Evolutionary conservation across 2,329 filamentous ascomycete genomes (phyloP), one percentile per base, ranked within the genome.

Genomic region (Zasmidium cellare): DNA sequence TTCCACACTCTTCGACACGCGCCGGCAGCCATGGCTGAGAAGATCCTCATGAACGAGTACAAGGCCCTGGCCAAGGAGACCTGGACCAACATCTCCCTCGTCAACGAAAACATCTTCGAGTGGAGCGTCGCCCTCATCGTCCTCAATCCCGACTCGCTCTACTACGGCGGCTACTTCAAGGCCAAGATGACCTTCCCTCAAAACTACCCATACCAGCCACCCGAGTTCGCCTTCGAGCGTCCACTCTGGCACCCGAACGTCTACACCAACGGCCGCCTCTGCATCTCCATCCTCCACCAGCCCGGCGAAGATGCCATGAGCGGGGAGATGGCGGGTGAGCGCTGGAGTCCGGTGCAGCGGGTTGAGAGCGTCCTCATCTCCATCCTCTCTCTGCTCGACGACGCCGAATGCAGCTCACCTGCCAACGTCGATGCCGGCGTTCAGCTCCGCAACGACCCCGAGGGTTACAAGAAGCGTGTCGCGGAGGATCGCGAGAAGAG

Each of bases 321-420:
- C 0, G 94, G 94, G 60, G 93, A 97, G 76, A 77, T 84, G 41
- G 93, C 94, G 6, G 89, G 88, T 58, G 94, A 97, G 77, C 89
- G 93, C 57, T 99, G 93, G 93, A 92, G 91, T 5, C 92, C 94
- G 1, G 87, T 94, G 3, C 93, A 97, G 74, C 90, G 92, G 19
- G 93, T 96, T 49, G 94, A 97, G 77, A 96, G 92, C 2, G 92
- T 99, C 35, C 84, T 99, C 18, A 91, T 96, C 61, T 96, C 91
- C 9, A 90, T 97, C 18, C 84, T 97, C 7, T 88, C 94, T 5
- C 85, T 99, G 2, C 86, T 99, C 55, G 94, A 97, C 72, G 91
- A 96, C 68, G 91, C 93, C 14, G 93, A 99, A 75, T 91, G 96
- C 69, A 91, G 87, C 67, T 96, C 92, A 0, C 91, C 94, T 0